phyloP scores from a whole-genome alignment of 225 moss, liverwort and hornwort genomes.

The Physcomitrium patens region DNA sequence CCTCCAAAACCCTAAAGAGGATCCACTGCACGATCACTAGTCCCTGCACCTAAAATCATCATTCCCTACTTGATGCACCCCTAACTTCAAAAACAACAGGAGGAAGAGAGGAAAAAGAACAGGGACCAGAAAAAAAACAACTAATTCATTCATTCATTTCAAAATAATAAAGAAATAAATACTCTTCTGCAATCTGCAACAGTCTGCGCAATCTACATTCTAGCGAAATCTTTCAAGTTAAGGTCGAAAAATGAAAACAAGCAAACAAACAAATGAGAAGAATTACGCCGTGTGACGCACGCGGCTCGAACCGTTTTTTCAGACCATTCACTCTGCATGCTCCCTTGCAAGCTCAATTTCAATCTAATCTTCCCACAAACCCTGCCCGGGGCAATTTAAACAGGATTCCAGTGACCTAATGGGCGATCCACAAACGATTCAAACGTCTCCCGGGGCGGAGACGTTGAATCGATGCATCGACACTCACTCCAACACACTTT shows the following conservation, averaged over 20 bases:
- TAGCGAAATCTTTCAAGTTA: too few species aligned
- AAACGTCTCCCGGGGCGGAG: constrained; percentile 42
- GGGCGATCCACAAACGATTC: neutral
- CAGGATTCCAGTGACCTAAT: too few species aligned
- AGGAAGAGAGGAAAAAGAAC: too few species aligned
- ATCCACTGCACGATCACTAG: neutral
- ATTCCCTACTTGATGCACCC: neutral
- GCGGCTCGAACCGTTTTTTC: neutral
- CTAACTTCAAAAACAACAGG: neutral
- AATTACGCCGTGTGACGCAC: neutral
- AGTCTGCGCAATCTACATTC: neutral
- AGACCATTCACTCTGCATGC: neutral
- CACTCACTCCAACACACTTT: neutral
- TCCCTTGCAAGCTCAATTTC: neutral
- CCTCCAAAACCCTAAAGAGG: too few species aligned
- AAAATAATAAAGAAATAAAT: too few species aligned
- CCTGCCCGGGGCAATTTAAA: neutral
- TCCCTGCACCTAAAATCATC: neutral
- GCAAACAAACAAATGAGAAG: too few species aligned
- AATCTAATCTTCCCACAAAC: neutral
- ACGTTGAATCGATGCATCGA: constrained; percentile 29
- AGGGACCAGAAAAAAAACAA: too few species aligned
- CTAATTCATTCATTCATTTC: too few species aligned
- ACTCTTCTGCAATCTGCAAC: constrained; percentile 11
- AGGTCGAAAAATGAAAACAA: too few species aligned